These are phyloP conservation scores for Centella asiatica DNA, from an alignment of 129 eudicot species.

Conservation along the genomic window DNA sequence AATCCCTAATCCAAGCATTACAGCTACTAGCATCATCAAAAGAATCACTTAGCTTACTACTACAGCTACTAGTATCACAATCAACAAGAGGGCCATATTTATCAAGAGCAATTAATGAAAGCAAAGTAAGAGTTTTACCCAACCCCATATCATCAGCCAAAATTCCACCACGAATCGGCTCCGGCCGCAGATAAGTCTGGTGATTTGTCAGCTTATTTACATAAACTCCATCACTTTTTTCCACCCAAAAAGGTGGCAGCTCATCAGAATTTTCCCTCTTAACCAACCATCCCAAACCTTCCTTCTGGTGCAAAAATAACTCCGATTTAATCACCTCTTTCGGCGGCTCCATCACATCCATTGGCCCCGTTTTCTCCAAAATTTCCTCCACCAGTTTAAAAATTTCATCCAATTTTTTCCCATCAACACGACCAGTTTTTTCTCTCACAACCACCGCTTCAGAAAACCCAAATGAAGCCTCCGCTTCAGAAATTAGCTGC, in stretches of 20 bases:
- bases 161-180: conserved; percentile 84
- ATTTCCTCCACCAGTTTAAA: conserved; percentile 63
- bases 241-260: conserved; percentile 84
- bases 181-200: conserved; percentile 41
- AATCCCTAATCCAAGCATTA: too few relatives aligned
- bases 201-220: conserved; percentile 61
- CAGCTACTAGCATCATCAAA: background rate
- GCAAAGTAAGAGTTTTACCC: conserved; percentile 81
- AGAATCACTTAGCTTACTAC: too few relatives aligned
- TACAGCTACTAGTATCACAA: conserved; percentile 2
- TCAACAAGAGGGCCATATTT: conserved; percentile 17
- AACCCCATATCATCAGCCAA: conserved; percentile 97
- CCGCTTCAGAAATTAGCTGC: conserved; percentile 34
- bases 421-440: conserved; percentile 21
- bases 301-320: conserved; percentile 72
- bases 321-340: conserved; percentile 41
- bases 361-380: conserved; percentile 21
- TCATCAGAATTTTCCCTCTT: conserved; percentile 55
- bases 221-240: conserved; percentile 26
- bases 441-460: conserved; percentile 56
- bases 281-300: conserved; percentile 71
- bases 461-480: conserved; percentile 31
- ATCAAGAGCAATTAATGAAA: conserved; percentile 74
- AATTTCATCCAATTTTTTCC: conserved; percentile 52
- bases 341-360: conserved; percentile 56